A percentile compares a stretch with the other conserved stretches of the same genome.
phyloP scores from a whole-genome alignment of 495 filamentous ascomycete species.

The Xylaria longipes region DNA sequence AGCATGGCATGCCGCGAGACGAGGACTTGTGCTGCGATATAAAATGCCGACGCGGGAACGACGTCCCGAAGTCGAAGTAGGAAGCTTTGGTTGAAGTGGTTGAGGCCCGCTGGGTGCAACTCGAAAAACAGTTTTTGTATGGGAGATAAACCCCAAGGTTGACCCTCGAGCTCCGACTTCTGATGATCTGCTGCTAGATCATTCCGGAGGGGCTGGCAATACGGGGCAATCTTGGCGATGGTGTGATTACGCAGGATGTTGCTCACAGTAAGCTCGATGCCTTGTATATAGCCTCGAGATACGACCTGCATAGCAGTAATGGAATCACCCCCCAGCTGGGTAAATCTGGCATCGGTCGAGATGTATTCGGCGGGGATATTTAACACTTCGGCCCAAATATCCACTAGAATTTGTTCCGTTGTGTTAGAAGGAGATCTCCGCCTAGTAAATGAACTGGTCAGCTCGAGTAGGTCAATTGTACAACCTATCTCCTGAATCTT shows the following conservation, averaged over 20 bases:
- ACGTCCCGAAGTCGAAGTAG: no score
- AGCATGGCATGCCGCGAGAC: conserved; percentile 68
- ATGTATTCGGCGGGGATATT: conserved; percentile 43
- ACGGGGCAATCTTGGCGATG: not conserved
- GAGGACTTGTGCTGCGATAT: conserved; percentile 48
- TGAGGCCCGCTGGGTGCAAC: conserved; percentile 50
- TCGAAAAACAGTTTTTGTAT: conserved; percentile 61
- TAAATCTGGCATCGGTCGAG: conserved; percentile 57
- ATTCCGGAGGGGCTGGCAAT: conserved; percentile 61
- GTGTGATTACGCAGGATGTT: conserved; percentile 15
- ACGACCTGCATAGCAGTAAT: conserved; percentile 64
- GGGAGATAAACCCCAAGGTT: no score
- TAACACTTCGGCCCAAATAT: conserved; percentile 37
- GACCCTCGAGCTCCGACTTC: conserved; percentile 62
- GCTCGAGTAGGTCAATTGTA: conserved; percentile 22
- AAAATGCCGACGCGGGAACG: no score
- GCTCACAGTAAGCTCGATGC: conserved; percentile 48
- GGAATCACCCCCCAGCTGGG: conserved; percentile 68
- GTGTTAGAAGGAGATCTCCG: conserved; percentile 11
- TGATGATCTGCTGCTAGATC: conserved; percentile 51
- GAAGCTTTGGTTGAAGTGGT: conserved; percentile 45
- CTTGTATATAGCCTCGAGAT: no score
- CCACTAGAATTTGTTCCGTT: conserved; percentile 27
- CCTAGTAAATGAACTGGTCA: not conserved
- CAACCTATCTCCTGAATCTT: conserved; percentile 25